phyloP scores from a whole-genome alignment of 805 yeast genomes.

The Metschnikowia henanensis region DNA sequence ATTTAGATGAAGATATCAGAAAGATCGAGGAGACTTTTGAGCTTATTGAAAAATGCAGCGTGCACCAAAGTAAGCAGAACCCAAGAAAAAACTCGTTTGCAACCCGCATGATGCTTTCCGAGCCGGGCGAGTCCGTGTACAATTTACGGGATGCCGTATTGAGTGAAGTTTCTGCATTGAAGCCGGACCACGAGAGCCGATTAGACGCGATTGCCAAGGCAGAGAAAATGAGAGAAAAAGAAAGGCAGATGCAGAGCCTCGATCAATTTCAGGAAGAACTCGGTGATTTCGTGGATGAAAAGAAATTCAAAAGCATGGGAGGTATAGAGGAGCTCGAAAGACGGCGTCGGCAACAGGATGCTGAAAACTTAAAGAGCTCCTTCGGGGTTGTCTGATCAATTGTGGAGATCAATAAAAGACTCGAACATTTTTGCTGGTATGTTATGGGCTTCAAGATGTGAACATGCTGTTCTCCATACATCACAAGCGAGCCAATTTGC shows the following conservation, averaged over 20 bases:
- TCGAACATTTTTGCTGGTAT: conserved; percentile 1
- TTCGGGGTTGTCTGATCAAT: conserved; percentile 28
- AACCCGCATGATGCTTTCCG: conserved; percentile 48
- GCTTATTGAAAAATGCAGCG: conserved; percentile 77
- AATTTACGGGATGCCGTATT: conserved; percentile 75
- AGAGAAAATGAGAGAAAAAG: conserved; percentile 74
- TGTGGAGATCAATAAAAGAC: neutral
- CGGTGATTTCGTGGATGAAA: conserved; percentile 78
- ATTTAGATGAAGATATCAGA: conserved; percentile 76
- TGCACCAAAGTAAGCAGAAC: conserved; percentile 68
- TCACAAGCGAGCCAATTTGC: conserved; percentile 10
- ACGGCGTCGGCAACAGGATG: conserved; percentile 63
- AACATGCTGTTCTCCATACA: conserved; percentile 7
- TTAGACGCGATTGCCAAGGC: conserved; percentile 89
- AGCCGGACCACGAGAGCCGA: conserved; percentile 82
- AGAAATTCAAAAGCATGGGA: conserved; percentile 76
- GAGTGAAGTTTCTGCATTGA: conserved; percentile 72
- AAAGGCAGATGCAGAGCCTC: conserved; percentile 52
- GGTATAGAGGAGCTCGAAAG: conserved; percentile 88
- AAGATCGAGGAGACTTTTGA: conserved; percentile 81
- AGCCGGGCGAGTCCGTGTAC: conserved; percentile 62
- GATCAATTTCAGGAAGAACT: conserved; percentile 84
- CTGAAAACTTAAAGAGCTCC: conserved; percentile 61
- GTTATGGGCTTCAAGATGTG: conserved; percentile 1
- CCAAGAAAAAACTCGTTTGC: conserved; percentile 40